Percentiles rank a stretch among this genome's conserved stretches.
Evolutionary conservation across 139 green algal species (phyloP).

Genomic region (Marvania coccoides): DNA sequence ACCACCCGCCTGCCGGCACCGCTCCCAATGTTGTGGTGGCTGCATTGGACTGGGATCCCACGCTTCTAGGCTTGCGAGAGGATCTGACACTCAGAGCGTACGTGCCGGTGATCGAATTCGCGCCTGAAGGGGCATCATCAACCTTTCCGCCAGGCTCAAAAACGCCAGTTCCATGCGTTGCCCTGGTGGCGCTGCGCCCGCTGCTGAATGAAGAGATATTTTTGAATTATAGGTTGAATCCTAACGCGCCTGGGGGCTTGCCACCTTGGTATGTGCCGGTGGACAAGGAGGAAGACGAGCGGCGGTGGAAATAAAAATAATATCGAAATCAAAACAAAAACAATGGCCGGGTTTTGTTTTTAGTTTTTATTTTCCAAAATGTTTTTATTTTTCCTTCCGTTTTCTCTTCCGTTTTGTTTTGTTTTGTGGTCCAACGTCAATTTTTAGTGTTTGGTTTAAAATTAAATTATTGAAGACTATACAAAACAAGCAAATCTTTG

Average conservation of each 20-base stretch:
- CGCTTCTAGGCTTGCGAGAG: not conserved
- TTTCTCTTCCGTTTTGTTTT: too few species aligned
- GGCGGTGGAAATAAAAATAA: constrained; percentile 47
- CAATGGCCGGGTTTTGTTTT: too few species aligned
- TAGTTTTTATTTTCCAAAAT: too few species aligned
- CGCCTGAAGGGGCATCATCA: not conserved
- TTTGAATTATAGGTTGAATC: constrained; percentile 66
- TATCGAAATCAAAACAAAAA: too few species aligned
- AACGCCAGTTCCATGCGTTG: constrained; percentile 30
- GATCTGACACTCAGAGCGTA: not conserved
- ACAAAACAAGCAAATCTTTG: too few species aligned
- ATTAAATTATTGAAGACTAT: too few species aligned
- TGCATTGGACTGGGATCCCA: constrained; percentile 30
- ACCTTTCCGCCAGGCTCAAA: not conserved
- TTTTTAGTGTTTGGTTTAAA: too few species aligned
- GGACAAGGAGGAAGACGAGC: constrained; percentile 48
- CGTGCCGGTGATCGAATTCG: not conserved
- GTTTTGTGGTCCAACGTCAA: too few species aligned
- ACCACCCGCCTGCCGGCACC: constrained; percentile 40
- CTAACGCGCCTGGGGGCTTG: constrained; percentile 12
- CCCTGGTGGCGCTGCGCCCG: constrained; percentile 40
- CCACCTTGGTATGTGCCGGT: constrained; percentile 62
- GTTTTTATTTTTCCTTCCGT: too few species aligned
- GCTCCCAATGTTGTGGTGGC: constrained; percentile 55
- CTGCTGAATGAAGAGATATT: constrained; percentile 58